phyloP scores from a whole-genome alignment of 1,284 basidiomycete species.

The Ganoderma multipileum region DNA sequence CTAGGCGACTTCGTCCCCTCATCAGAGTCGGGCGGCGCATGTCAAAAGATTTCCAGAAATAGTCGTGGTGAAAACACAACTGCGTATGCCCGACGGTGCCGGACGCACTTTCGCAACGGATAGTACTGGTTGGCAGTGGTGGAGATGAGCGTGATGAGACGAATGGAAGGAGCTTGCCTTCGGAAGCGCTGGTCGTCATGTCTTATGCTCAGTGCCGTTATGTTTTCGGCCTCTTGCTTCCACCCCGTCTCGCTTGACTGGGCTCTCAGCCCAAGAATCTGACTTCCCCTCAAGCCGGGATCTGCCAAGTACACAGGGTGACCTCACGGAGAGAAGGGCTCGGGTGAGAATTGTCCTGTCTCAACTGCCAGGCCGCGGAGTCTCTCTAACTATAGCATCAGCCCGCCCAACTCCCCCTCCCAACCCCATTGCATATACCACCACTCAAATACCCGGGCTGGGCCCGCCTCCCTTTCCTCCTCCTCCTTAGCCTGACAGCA shows the following conservation, averaged over 20 bases:
- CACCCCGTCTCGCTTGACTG: background rate
- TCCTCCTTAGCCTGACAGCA: conserved; percentile 2
- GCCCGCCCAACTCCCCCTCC: background rate
- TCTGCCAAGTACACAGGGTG: background rate
- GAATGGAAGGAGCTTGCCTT: too few relatives aligned
- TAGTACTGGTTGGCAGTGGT: too few relatives aligned
- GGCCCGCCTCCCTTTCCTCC: conserved; percentile 3
- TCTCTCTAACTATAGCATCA: conserved; percentile 6
- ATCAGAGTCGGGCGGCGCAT: too few relatives aligned
- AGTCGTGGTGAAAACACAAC: too few relatives aligned
- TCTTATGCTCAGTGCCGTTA: too few relatives aligned
- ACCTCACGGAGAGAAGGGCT: background rate
- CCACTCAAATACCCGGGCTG: conserved; percentile 14
- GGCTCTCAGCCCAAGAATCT: background rate
- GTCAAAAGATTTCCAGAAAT: too few relatives aligned
- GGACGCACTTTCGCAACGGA: too few relatives aligned
- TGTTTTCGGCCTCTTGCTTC: too few relatives aligned
- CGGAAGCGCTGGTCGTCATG: too few relatives aligned
- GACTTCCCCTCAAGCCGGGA: background rate
- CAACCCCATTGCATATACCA: background rate
- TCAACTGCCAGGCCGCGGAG: background rate
- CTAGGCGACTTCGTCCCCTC: too few relatives aligned
- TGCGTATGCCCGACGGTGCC: too few relatives aligned
- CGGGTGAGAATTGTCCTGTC: background rate
- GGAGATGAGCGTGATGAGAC: too few relatives aligned